These are phyloP conservation scores for Colletotrichum sidae DNA, from an alignment of 2,329 filamentous ascomycete species.

Conservation along the genomic window DNA sequence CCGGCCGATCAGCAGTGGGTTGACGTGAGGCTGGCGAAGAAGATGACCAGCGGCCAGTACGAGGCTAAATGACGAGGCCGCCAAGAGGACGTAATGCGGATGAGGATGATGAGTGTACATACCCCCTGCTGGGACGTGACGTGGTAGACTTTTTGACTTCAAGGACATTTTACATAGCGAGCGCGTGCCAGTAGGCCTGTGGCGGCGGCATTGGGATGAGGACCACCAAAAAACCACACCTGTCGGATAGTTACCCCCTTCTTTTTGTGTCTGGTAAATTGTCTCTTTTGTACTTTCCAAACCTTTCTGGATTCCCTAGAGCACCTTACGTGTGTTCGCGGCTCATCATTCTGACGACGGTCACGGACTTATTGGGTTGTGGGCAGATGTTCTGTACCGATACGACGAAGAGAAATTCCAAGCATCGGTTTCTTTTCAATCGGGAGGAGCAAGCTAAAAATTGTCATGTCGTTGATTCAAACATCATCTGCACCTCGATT, in stretches of 20 bases:
- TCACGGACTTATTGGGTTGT: slow-evolving; percentile 12
- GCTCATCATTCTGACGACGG: background rate
- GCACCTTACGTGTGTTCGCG: slow-evolving; percentile 1
- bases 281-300: background rate
- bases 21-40: slow-evolving; percentile 73
- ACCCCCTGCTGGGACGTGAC: slow-evolving; percentile 11
- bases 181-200: slow-evolving; percentile 22
- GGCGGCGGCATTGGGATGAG: slow-evolving; percentile 3
- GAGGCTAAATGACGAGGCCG: slow-evolving; percentile 60
- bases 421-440: background rate
- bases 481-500: slow-evolving; percentile 21
- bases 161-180: slow-evolving; percentile 37
- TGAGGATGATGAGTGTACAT: slow-evolving; percentile 30
- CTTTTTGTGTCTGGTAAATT: slow-evolving; percentile 24
- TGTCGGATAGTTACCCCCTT: slow-evolving; percentile 3
- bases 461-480: background rate
- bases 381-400: slow-evolving; percentile 27
- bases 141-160: slow-evolving; percentile 29
- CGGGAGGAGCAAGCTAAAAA: background rate
- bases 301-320: slow-evolving; percentile 14
- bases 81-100: slow-evolving; percentile 6
- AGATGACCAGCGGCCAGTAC: slow-evolving; percentile 82
- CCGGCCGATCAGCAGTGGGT: slow-evolving; percentile 66
- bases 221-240: slow-evolving; percentile 9
- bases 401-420: slow-evolving; percentile 26